Percentiles rank a stretch among this genome's conserved stretches.
phyloP scores from a whole-genome alignment of 208 protist genomes.

The Trypanosoma cruzi region DNA sequence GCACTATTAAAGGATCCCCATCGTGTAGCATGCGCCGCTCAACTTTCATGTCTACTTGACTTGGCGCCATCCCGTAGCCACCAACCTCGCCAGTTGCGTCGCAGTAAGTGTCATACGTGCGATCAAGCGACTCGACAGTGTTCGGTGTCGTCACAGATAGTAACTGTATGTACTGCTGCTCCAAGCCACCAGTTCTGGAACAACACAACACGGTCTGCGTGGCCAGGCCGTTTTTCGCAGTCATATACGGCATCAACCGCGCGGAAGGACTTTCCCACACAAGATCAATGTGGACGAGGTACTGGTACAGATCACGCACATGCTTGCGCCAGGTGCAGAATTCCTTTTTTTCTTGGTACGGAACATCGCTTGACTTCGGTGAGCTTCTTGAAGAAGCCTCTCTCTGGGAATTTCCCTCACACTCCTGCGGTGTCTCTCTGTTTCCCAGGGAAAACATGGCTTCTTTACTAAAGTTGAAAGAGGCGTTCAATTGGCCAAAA shows the following conservation, averaged over 20 bases:
- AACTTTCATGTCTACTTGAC: conserved; percentile 55
- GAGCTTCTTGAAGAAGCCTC: conserved; percentile 25
- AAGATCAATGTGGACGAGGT: conserved; percentile 84
- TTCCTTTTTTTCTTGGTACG: conserved; percentile 72
- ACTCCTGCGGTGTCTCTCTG: neutral
- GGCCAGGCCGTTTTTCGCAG: conserved; percentile 44
- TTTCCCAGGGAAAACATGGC: neutral
- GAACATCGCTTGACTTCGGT: conserved; percentile 12
- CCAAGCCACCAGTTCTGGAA: conserved; percentile 75
- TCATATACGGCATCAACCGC: conserved; percentile 86
- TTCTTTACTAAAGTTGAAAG: neutral
- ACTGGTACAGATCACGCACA: conserved; percentile 83
- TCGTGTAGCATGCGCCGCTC: conserved; percentile 88
- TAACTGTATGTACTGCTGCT: conserved; percentile 88
- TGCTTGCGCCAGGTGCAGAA: conserved; percentile 93
- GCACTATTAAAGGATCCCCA: conserved; percentile 80
- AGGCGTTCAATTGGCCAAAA: neutral
- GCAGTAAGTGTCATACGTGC: conserved; percentile 51
- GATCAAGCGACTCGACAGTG: conserved; percentile 47
- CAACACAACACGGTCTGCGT: conserved; percentile 82
- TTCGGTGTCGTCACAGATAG: conserved; percentile 66
- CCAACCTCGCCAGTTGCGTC: conserved; percentile 91
- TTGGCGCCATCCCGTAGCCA: conserved; percentile 87
- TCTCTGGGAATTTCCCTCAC: neutral
- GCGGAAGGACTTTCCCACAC: conserved; percentile 85